phyloP scores from a whole-genome alignment of 371 early-diverging fungal genomes.

The Homolaphlyctis polyrhiza region DNA sequence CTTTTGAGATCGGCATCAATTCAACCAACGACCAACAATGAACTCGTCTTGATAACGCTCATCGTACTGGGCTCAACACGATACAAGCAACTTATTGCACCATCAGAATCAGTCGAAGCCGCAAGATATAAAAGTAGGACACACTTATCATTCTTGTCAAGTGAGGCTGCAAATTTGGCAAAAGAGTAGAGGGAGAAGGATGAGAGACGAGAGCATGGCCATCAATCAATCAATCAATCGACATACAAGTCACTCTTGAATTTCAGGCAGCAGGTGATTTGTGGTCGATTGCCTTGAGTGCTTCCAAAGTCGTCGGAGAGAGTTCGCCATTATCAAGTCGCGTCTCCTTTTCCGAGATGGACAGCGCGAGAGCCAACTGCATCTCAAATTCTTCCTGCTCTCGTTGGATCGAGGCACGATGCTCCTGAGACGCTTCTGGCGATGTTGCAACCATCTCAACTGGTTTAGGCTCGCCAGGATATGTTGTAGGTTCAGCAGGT shows the following conservation, averaged over 20 bases:
- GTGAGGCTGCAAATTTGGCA: no score
- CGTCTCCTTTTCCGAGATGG: conserved; percentile 21
- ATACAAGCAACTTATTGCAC: no score
- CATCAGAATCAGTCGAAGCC: no score
- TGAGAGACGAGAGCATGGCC: neutral
- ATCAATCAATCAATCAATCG: neutral
- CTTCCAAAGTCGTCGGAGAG: neutral
- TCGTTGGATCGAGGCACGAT: neutral
- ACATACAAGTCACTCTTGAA: neutral
- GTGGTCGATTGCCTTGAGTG: neutral
- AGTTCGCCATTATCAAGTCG: neutral
- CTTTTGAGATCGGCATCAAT: no score
- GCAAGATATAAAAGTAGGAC: no score
- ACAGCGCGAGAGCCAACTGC: conserved; percentile 41
- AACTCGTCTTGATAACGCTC: no score
- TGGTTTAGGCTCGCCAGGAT: neutral
- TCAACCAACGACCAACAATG: no score
- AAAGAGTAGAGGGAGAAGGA: no score
- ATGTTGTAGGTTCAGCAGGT: neutral
- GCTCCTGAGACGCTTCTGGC: neutral
- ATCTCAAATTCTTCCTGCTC: conserved; percentile 38
- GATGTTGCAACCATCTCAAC: no score
- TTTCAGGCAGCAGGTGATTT: neutral
- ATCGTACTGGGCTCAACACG: no score
- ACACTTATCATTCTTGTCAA: no score